Percentiles rank a stretch among this genome's conserved stretches.
Evolutionary conservation across 192 early-diverging fungal genomes (phyloP).

Genomic region (Coemansia sp.): DNA sequence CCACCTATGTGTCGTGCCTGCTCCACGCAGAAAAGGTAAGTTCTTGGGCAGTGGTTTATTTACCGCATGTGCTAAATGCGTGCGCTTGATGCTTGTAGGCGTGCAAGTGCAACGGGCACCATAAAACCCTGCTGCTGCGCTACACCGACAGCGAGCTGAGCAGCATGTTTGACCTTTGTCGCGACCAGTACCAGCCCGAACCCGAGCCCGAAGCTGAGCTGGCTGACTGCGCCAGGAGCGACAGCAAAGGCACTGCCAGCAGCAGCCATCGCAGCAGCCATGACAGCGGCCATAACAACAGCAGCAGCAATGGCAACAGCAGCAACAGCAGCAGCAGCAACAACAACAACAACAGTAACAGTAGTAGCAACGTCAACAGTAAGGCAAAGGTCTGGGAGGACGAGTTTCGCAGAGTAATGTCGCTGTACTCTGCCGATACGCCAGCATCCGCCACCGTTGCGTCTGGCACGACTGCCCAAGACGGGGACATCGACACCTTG

Average conservation of each 20-base stretch:
- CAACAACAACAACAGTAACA: not conserved
- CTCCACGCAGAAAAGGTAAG: constrained; percentile 59
- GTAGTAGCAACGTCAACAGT: not conserved
- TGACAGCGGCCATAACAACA: not conserved
- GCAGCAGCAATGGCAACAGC: too few species aligned
- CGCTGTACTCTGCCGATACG: constrained; percentile 13
- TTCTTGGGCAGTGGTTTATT: too few species aligned
- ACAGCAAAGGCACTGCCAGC: not conserved
- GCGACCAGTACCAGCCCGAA: constrained; percentile 7
- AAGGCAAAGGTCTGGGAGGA: constrained; percentile 46
- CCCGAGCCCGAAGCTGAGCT: constrained; percentile 4
- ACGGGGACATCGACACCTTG: constrained; percentile 11
- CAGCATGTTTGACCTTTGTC: constrained; percentile 27
- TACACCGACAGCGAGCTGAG: constrained; percentile 55
- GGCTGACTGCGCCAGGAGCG: not conserved
- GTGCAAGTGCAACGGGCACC: constrained; percentile 50
- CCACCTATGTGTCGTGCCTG: constrained; percentile 62
- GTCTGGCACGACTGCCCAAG: constrained; percentile 3
- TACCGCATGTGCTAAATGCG: not conserved
- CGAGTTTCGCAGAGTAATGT: constrained; percentile 51
- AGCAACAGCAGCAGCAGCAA: too few species aligned
- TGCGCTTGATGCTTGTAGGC: constrained; percentile 27
- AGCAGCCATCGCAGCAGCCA: not conserved
- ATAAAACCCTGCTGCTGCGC: constrained; percentile 52
- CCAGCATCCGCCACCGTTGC: constrained; percentile 8